Percentiles rank a stretch among this genome's conserved stretches.
Conservation (phyloP, 805 yeast genomes). For the Candida silvicultrix region DNA sequence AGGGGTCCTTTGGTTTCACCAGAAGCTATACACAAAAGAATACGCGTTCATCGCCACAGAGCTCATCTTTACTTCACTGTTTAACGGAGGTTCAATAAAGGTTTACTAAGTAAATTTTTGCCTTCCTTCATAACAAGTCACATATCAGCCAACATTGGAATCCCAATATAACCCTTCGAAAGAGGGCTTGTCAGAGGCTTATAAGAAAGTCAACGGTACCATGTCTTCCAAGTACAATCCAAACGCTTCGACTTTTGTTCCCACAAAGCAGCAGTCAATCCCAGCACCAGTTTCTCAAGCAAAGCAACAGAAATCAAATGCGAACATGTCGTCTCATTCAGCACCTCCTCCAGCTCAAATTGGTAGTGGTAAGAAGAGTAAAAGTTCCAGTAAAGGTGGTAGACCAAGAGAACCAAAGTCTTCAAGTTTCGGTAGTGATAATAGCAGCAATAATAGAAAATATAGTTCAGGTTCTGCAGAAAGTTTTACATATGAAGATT, state of each 20-base stretch:
- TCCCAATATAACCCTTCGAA: neutral
- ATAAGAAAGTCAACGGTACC: neutral
- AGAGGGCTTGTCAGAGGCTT: neutral
- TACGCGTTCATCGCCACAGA: neutral
- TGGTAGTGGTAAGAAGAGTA: neutral
- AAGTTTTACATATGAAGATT: constrained; percentile 10
- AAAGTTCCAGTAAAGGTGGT: neutral
- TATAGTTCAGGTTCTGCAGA: neutral
- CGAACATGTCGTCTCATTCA: constrained; percentile 14
- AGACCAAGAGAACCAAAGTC: neutral
- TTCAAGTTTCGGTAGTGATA: neutral
- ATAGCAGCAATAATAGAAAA: neutral
- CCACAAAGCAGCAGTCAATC: constrained; percentile 4
- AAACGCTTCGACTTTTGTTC: constrained; percentile 14
- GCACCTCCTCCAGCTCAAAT: constrained; percentile 12
- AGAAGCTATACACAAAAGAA: neutral
- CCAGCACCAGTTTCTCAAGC: neutral
- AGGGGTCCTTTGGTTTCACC: neutral
- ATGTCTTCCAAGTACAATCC: constrained; percentile 18
- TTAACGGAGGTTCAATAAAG: neutral
- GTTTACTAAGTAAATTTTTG: neutral
- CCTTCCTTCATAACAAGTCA: neutral
- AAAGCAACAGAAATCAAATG: constrained; percentile 1
- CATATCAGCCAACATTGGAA: neutral
- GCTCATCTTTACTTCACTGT: neutral